A percentile compares a stretch with the other conserved stretches of the same genome.
Conservation (phyloP, 306 rosid genomes). For the Albizia julibrissin region DNA sequence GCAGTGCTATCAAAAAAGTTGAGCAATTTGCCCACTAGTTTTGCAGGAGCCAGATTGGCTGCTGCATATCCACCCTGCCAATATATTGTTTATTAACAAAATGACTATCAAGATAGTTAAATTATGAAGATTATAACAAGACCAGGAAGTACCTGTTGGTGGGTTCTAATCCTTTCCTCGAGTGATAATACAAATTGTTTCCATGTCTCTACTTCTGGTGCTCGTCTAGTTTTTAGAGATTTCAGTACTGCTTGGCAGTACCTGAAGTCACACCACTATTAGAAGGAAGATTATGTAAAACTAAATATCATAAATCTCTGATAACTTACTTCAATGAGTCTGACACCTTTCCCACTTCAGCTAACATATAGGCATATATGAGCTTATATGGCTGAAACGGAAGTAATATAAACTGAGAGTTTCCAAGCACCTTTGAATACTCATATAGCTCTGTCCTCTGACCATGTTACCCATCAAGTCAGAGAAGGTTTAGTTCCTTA, state of each 20-base stretch:
- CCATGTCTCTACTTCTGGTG: constrained; percentile 89
- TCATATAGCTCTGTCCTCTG: constrained; percentile 97
- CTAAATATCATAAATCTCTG: constrained; percentile 50
- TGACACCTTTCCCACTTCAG: constrained; percentile 90
- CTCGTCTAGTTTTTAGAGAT: constrained; percentile 81
- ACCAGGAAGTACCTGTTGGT: constrained; percentile 70
- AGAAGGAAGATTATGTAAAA: constrained; percentile 26
- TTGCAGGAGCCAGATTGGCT: constrained; percentile 74
- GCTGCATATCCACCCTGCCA: constrained; percentile 85
- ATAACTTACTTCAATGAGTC: constrained; percentile 82
- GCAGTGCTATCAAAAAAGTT: constrained; percentile 94
- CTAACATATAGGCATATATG: constrained; percentile 85
- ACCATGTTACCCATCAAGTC: constrained; percentile 39
- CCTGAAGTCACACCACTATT: constrained; percentile 44
- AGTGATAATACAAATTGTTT: constrained; percentile 71
- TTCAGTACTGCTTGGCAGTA: constrained; percentile 82
- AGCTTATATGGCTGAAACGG: constrained; percentile 96
- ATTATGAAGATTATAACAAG: constrained; percentile 17
- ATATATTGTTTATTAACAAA: constrained; percentile 22
- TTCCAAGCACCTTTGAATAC: constrained; percentile 91
- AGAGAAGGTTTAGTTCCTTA: constrained; percentile 22
- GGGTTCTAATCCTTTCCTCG: constrained; percentile 82
- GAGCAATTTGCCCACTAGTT: constrained; percentile 82
- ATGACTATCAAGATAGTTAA: constrained; percentile 18
- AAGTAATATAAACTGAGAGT: constrained; percentile 83